phyloP scores from a whole-genome alignment of 176 grass and related monocot species.

The Zizania latifolia region DNA sequence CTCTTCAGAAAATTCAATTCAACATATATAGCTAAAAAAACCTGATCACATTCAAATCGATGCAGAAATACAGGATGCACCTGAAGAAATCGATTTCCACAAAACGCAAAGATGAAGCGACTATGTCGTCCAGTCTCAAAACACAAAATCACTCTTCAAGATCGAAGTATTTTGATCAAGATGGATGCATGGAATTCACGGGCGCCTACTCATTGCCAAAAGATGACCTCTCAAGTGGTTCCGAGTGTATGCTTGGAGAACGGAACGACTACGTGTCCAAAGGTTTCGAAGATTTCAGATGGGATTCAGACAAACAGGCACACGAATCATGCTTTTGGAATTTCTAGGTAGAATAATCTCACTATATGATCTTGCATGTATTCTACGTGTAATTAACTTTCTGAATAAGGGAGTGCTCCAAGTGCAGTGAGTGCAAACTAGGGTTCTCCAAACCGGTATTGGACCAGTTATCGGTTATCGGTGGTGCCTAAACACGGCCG shows the following conservation, averaged over 20 bases:
- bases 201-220: constrained; percentile 21
- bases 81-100: background rate
- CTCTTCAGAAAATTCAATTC: background rate
- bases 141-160: background rate
- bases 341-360: constrained; percentile 4
- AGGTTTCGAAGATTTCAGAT: constrained; percentile 18
- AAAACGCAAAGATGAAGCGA: background rate
- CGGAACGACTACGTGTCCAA: background rate
- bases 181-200: constrained; percentile 30
- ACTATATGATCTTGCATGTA: background rate
- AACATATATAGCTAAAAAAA: background rate
- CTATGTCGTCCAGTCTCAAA: background rate
- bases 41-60: background rate
- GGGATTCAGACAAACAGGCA: constrained; percentile 25
- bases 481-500: too few species aligned
- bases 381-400: background rate
- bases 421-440: too few species aligned
- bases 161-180: constrained; percentile 16
- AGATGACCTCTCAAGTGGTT: constrained; percentile 34
- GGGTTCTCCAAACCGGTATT: too few species aligned
- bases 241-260: constrained; percentile 26
- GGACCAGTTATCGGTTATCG: too few species aligned
- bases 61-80: constrained; percentile 36
- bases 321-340: constrained; percentile 25
- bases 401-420: too few species aligned